Evolutionary conservation across 176 grass and related monocot genomes (phyloP).

Genomic region (Chrysopogon serrulatus): DNA sequence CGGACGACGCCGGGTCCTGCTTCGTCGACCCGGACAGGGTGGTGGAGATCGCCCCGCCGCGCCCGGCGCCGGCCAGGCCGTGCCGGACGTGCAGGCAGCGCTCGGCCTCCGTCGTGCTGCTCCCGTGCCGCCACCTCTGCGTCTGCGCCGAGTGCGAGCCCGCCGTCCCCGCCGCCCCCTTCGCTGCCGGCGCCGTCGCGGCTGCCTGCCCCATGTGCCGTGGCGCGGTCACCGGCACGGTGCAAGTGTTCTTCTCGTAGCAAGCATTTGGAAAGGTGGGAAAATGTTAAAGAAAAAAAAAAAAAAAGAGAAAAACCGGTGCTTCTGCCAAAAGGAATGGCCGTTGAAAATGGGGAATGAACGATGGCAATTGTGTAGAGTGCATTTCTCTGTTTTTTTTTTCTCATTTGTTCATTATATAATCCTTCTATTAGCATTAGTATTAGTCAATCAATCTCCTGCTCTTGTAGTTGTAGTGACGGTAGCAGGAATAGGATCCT

Average conservation of each 20-base stretch:
- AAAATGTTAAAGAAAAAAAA: not conserved
- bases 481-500: not conserved
- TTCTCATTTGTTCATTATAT: not conserved
- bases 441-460: not conserved
- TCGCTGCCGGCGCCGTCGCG: not conserved
- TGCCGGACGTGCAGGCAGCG: conserved; percentile 48
- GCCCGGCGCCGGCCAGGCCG: not conserved
- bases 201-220: conserved; percentile 58
- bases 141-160: conserved; percentile 63
- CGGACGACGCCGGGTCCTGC: conserved; percentile 60
- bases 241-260: conserved; percentile 55
- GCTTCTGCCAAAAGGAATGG: not conserved
- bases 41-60: conserved; percentile 28
- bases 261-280: not conserved
- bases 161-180: not conserved
- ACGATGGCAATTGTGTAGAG: not conserved
- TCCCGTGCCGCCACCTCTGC: conserved; percentile 93
- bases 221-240: conserved; percentile 50
- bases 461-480: not conserved
- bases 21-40: conserved; percentile 55
- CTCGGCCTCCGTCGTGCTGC: conserved; percentile 45
- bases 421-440: not conserved
- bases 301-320: not conserved
- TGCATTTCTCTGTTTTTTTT: not conserved
- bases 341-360: not conserved